A percentile compares a stretch with the other conserved stretches of the same genome.
These are phyloP conservation scores for Trypanosoma cruzi DNA, from an alignment of 208 protist genomes.

Conservation along the genomic window DNA sequence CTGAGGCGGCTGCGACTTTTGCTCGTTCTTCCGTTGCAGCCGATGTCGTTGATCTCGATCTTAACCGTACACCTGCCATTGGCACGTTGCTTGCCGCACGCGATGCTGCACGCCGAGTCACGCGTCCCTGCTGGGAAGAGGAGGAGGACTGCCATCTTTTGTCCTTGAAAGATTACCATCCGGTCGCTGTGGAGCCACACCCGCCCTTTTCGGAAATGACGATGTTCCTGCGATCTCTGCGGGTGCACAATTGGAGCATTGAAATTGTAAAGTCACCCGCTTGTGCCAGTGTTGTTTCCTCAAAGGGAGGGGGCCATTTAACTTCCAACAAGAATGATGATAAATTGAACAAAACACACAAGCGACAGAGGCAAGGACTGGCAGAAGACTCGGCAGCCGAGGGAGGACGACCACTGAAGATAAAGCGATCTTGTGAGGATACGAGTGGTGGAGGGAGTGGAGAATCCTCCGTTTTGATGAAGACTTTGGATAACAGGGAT, in stretches of 20 bases:
- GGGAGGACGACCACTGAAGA: background rate
- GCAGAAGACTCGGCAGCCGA: background rate
- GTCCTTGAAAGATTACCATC: conserved; percentile 60
- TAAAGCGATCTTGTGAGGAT: background rate
- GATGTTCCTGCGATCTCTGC: conserved; percentile 66
- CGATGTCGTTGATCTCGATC: conserved; percentile 71
- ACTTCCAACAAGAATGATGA: conserved; percentile 8
- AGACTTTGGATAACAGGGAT: background rate
- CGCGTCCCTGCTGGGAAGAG: conserved; percentile 35
- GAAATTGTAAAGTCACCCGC: conserved; percentile 28
- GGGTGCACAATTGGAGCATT: conserved; percentile 83
- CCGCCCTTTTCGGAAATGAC: conserved; percentile 68
- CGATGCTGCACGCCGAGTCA: conserved; percentile 34
- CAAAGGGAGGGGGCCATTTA: conserved; percentile 25
- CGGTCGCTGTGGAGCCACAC: conserved; percentile 17
- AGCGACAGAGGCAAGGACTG: background rate
- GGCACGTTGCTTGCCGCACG: conserved; percentile 57
- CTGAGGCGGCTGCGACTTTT: conserved; percentile 40
- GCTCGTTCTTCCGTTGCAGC: conserved; percentile 35
- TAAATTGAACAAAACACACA: conserved; percentile 29
- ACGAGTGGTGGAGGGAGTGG: background rate
- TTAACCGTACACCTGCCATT: conserved; percentile 56
- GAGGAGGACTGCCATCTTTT: conserved; percentile 54
- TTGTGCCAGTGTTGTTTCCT: too few relatives aligned
- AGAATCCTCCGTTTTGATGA: background rate